Evolutionary conservation across 805 yeast genomes (phyloP), one percentile per base, ranked within the genome.

Genomic region (Saccharomycopsis sp.): DNA sequence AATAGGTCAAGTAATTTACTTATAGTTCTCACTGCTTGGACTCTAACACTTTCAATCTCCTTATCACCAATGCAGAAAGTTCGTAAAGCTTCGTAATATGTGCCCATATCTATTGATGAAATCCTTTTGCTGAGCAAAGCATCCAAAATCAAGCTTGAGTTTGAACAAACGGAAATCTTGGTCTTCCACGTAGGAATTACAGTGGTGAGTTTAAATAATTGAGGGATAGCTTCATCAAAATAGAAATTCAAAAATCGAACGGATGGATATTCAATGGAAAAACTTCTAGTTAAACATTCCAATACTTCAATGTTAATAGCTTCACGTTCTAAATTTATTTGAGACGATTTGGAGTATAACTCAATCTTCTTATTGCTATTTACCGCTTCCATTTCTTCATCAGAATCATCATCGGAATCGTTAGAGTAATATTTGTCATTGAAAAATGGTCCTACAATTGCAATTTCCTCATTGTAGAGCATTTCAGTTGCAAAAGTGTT

Each of bases 141-240:
- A 13, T 53, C 51, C 1, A 54, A 41, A 8, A 65, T 27, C 6
- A 48, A 46, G 1, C 43, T 56, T 22, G 74, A 59, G 7, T 66
- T 63, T 41, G 74, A 78, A 51, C 66, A 69, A 16, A 64, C 61
- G 1, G 69, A 67, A 1, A 70, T 47, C 52, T 77, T 76, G 1
- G 81, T 68, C 53, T 82, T 70, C 90, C 90, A 83, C 1, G 85
- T 73, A 41, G 65, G 63, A 1, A 66, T 42, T 27, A 61, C 38
- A 19, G 40, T 43, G 42, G 58, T 38, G 43, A 57, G 48, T 23
- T 53, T 55, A 57, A 59, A 62, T 58, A 68, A 52, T 3, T 46
- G 37, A 3, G 45, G 40, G 43, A 63, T 49, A 31, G 57, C 37
- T 8, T 53, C 51, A 49, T 65, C 49, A 2, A 67, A 57, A 47